Evolutionary conservation across 2,329 filamentous ascomycete genomes (phyloP).

Genomic region (Calonectria crousiana): DNA sequence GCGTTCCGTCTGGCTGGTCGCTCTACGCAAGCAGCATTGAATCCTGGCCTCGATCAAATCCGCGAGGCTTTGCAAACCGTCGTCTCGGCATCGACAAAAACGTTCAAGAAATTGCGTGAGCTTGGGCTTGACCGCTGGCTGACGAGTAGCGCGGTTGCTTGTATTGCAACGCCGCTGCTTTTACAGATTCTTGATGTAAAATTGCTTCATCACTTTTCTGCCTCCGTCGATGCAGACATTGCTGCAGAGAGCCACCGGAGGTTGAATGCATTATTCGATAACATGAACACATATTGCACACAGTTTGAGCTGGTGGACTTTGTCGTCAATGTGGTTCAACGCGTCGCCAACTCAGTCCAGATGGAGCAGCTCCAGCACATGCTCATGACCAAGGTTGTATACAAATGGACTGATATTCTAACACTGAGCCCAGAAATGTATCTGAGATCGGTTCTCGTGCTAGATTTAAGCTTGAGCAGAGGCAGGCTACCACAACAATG

Average conservation of each 20-base stretch:
- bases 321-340: constrained; percentile 12
- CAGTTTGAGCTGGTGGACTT: not conserved
- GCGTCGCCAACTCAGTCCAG: not conserved
- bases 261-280: not conserved
- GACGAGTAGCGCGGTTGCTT: constrained; percentile 10
- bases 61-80: not conserved
- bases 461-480: constrained; percentile 13
- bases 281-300: not conserved
- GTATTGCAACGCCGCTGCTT: constrained; percentile 1
- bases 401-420: constrained; percentile 15
- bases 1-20: not conserved
- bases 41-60: not conserved
- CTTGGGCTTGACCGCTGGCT: constrained; percentile 17
- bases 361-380: not conserved
- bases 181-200: constrained; percentile 10
- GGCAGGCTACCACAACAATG: not conserved
- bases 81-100: not conserved
- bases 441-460: constrained; percentile 2
- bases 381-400: not conserved
- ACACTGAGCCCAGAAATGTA: constrained; percentile 6
- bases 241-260: not conserved
- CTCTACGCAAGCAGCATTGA: no score
- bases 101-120: constrained; percentile 1
- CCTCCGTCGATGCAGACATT: not conserved
- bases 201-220: not conserved